Base-by-base conservation (phyloP, 1,284 basidiomycete species). In the Malassezia sympodialis region DNA sequence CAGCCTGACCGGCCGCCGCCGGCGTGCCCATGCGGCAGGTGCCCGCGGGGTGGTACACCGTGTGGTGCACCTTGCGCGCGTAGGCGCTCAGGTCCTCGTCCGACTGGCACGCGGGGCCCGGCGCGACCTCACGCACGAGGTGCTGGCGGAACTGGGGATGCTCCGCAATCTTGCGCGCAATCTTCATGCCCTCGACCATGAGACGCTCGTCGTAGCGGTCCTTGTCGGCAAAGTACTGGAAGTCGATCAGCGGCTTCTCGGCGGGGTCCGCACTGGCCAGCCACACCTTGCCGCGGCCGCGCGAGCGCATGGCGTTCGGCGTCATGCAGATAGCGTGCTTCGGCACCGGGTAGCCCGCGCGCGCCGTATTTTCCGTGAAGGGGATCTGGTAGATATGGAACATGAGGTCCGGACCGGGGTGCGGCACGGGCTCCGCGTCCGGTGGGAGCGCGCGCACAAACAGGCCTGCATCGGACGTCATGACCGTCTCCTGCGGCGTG, bases 181-280 rank as follows among this genome's bases (percentile, higher is more conserved):
- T 80, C 60, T 82, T 82, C 60, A 81, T 69, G 21, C 76, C 76
- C 61, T 82, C 80, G 21, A 81, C 70, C 48, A 81, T 65, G 11
- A 79, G 65, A 30, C 73, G 62, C 65, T 71, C 67, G 73, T 81
- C 80, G 62, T 80, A 77, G 49, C 76, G 71, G 39, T 79, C 70
- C 45, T 78, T 51, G 50, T 76, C 74, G 47, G 73, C 78, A 63
- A 81, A 80, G 66, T 79, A 79, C 45, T 76, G 76, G 37, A 80
- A 79, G 59, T 82, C 78, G 24, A 81, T 73, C 19, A 73, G 71
- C 0, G 80, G 79, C 31, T 78, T 72, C 14, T 67, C 73, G 5
- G 54, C 44, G 0, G 79, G 79, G 61, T 81, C 75, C 30, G 61
- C 63, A 2, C 77, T 77, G 0, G 66, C 72, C 35, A 78, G 71